Conservation (phyloP, 176 grass and related monocot species). For the Cymbopogon citratus region DNA sequence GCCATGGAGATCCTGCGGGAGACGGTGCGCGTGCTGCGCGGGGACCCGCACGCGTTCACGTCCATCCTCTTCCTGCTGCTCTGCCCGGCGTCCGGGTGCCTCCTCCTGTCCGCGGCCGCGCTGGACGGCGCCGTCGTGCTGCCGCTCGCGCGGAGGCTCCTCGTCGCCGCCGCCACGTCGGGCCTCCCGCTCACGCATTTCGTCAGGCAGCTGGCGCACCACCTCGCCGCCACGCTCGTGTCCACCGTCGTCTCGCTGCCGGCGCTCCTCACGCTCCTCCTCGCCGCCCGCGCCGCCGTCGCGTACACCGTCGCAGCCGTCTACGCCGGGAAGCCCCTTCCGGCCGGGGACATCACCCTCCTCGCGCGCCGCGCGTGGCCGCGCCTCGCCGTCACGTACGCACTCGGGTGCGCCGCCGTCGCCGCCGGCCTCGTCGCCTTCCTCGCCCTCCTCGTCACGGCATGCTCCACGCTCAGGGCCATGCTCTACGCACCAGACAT, state of each 20-base stretch:
- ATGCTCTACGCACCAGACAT: constrained; percentile 75
- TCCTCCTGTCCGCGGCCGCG: constrained; percentile 68
- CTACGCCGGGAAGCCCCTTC: constrained; percentile 62
- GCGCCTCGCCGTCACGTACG: constrained; percentile 64
- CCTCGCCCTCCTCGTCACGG: constrained; percentile 58
- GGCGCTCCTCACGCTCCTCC: constrained; percentile 61
- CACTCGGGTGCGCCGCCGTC: constrained; percentile 50
- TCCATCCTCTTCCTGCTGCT: constrained; percentile 73
- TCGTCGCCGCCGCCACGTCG: constrained; percentile 38
- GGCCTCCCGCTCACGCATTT: constrained; percentile 66
- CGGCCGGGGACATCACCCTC: constrained; percentile 38
- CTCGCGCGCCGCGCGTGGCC: constrained; percentile 57
- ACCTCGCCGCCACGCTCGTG: constrained; percentile 66
- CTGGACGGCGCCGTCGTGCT: constrained; percentile 37
- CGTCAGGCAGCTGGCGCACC: constrained; percentile 67
- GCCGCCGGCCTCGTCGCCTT: constrained; percentile 50
- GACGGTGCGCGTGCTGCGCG: constrained; percentile 83
- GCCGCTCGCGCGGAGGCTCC: constrained; percentile 52
- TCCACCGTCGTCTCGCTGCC: constrained; percentile 58
- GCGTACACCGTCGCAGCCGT: constrained; percentile 64
- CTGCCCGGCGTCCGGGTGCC: constrained; percentile 72
- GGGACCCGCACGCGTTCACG: constrained; percentile 71
- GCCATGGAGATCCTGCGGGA: constrained; percentile 87
- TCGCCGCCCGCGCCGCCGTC: constrained; percentile 60
- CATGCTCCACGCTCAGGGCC: constrained; percentile 59